phyloP scores from a whole-genome alignment of 495 filamentous ascomycete species.

The Aspergillus affinis region DNA sequence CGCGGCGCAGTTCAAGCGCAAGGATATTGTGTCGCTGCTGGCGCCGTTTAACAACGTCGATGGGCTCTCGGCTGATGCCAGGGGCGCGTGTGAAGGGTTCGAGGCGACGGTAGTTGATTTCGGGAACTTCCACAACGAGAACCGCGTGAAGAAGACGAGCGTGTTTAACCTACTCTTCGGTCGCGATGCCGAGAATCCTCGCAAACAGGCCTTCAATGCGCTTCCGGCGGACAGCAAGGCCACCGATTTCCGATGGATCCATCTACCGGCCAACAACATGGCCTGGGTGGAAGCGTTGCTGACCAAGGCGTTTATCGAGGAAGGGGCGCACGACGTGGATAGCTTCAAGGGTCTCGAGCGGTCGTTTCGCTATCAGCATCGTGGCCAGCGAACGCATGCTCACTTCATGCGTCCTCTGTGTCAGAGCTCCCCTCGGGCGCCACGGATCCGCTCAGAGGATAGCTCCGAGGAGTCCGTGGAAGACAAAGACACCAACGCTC shows the following conservation, averaged over 20 bases:
- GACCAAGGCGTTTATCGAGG: slow-evolving; percentile 67
- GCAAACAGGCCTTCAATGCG: slow-evolving; percentile 52
- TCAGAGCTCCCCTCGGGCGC: slow-evolving; percentile 54
- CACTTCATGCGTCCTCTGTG: slow-evolving; percentile 67
- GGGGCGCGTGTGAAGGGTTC: slow-evolving; percentile 58
- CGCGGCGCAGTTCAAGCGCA: slow-evolving; percentile 57
- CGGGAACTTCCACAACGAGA: slow-evolving; percentile 64
- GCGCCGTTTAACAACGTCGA: slow-evolving; percentile 55
- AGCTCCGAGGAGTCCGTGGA: slow-evolving; percentile 32
- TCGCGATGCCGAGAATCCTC: slow-evolving; percentile 51
- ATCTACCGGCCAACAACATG: slow-evolving; percentile 65
- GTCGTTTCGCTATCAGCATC: slow-evolving; percentile 64
- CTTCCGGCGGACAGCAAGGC: slow-evolving; percentile 52
- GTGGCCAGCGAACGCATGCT: slow-evolving; percentile 59
- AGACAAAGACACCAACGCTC: slow-evolving; percentile 9
- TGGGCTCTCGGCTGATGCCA: slow-evolving; percentile 53
- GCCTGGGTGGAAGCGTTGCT: slow-evolving; percentile 61
- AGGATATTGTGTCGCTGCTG: slow-evolving; percentile 56
- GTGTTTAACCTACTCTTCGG: slow-evolving; percentile 65
- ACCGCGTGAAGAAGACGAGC: slow-evolving; percentile 51
- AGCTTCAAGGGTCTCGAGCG: slow-evolving; percentile 66
- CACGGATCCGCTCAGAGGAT: slow-evolving; percentile 40
- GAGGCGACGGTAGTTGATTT: slow-evolving; percentile 70
- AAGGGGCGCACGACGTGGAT: slow-evolving; percentile 63
- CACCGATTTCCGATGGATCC: slow-evolving; percentile 68